Conservation (phyloP, 225 moss, liverwort and hornwort genomes). For the Takakia lepidozioides region DNA sequence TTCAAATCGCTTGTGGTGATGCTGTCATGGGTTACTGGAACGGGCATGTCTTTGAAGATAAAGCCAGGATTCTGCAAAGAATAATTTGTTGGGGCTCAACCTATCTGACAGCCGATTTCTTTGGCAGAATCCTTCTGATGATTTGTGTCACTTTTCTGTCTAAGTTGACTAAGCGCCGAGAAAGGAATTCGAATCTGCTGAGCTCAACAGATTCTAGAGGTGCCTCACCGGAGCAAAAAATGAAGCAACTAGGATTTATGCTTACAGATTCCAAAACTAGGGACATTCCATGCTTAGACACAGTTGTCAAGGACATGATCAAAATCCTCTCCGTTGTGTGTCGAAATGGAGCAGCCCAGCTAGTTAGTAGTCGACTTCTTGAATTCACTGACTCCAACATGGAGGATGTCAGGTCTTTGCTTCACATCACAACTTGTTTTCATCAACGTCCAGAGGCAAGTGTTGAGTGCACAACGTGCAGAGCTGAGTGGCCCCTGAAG, state of each 20-base stretch:
- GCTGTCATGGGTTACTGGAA: constrained; percentile 59
- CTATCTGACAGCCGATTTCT: constrained; percentile 34
- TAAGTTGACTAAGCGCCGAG: constrained; percentile 30
- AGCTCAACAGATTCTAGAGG: too few species aligned
- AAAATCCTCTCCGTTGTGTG: constrained; percentile 41
- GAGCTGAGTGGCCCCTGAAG: constrained; percentile 38
- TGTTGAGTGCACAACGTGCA: constrained; percentile 24
- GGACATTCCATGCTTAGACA: background rate
- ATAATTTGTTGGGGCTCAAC: constrained; percentile 38
- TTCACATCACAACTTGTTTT: constrained; percentile 33
- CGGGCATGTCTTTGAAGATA: constrained; percentile 38
- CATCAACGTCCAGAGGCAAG: constrained; percentile 21
- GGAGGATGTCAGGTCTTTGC: constrained; percentile 26
- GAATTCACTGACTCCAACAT: constrained; percentile 30
- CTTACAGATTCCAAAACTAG: too few species aligned
- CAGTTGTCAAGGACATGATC: constrained; percentile 43
- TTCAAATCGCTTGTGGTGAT: constrained; percentile 52
- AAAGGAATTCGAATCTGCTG: constrained; percentile 4
- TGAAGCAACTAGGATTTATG: too few species aligned
- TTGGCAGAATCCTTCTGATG: constrained; percentile 46
- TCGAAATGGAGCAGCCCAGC: constrained; percentile 35
- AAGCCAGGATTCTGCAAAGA: constrained; percentile 36
- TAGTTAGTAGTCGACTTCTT: constrained; percentile 11
- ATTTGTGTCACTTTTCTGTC: constrained; percentile 45
- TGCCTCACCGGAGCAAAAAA: too few species aligned